Percentiles rank a stretch among this genome's conserved stretches.
Evolutionary conservation across 176 grass and related monocot species (phyloP).

Genomic region (Ensete glaucum): DNA sequence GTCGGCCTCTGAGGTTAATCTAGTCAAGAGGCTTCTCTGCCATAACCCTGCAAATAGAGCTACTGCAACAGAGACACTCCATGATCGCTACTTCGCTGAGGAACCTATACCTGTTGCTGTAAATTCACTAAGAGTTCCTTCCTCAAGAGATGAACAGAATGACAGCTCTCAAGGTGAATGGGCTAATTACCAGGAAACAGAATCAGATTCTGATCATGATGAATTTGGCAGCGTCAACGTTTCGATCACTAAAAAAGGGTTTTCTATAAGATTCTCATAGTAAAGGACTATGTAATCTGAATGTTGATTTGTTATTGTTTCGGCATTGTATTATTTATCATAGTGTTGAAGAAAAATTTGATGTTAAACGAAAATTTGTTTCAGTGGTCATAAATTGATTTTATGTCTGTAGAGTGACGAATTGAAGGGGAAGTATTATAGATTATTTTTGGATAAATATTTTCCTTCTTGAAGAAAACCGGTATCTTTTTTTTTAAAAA

Average conservation of each 20-base stretch:
- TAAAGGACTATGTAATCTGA: neutral
- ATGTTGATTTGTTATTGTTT: neutral
- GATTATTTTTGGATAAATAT: no score
- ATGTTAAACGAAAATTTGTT: no score
- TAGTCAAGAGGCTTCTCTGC: conserved; percentile 53
- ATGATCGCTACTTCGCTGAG: conserved; percentile 49
- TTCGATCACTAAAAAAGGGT: neutral
- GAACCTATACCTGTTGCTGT: conserved; percentile 50
- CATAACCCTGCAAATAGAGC: conserved; percentile 52
- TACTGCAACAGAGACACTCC: conserved; percentile 42
- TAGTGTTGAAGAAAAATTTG: neutral
- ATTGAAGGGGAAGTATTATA: no score
- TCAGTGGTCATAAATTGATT: no score
- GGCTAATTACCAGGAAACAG: no score
- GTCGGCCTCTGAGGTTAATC: conserved; percentile 45
- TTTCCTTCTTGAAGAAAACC: no score
- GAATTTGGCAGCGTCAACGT: neutral
- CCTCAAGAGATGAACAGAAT: no score
- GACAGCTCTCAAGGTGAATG: no score
- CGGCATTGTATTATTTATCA: neutral
- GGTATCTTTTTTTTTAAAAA: no score
- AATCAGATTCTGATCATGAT: no score
- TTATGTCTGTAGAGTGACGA: no score
- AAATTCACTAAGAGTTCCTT: no score
- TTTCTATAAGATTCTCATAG: neutral